These are phyloP conservation scores for Monosporascus sp. DNA, from an alignment of 2,329 filamentous ascomycete species.

Conservation along the genomic window DNA sequence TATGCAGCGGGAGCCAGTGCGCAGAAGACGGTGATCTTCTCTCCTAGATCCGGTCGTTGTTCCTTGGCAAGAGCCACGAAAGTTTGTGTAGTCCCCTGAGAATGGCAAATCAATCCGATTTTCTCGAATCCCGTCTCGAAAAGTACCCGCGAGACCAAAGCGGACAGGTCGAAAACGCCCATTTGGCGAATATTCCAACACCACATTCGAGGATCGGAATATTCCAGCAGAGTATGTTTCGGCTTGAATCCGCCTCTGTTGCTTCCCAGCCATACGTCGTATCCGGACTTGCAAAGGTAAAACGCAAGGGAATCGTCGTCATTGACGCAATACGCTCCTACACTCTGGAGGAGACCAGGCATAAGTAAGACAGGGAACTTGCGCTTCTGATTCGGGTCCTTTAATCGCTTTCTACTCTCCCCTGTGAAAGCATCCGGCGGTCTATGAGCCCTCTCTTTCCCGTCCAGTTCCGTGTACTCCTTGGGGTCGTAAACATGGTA, in stretches of 20 bases:
- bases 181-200: constrained; percentile 94
- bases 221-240: constrained; percentile 64
- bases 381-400: constrained; percentile 37
- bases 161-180: constrained; percentile 83
- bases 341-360: constrained; percentile 81
- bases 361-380: constrained; percentile 84
- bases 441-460: constrained; percentile 45
- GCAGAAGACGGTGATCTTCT: constrained; percentile 83
- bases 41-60: constrained; percentile 77
- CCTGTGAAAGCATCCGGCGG: constrained; percentile 59
- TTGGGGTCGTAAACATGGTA: constrained; percentile 87
- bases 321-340: constrained; percentile 84
- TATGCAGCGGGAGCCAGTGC: constrained; percentile 87
- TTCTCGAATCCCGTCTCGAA: constrained; percentile 78
- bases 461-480: constrained; percentile 54
- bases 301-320: constrained; percentile 89
- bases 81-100: constrained; percentile 85
- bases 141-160: constrained; percentile 73
- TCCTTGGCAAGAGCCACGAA: constrained; percentile 86
- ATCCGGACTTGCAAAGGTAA: constrained; percentile 85
- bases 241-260: constrained; percentile 85
- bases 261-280: constrained; percentile 93
- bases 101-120: constrained; percentile 79
- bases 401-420: constrained; percentile 30
- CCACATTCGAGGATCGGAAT: constrained; percentile 87